phyloP scores from a whole-genome alignment of 495 filamentous ascomycete genomes.

The Tetracladium setigerum region DNA sequence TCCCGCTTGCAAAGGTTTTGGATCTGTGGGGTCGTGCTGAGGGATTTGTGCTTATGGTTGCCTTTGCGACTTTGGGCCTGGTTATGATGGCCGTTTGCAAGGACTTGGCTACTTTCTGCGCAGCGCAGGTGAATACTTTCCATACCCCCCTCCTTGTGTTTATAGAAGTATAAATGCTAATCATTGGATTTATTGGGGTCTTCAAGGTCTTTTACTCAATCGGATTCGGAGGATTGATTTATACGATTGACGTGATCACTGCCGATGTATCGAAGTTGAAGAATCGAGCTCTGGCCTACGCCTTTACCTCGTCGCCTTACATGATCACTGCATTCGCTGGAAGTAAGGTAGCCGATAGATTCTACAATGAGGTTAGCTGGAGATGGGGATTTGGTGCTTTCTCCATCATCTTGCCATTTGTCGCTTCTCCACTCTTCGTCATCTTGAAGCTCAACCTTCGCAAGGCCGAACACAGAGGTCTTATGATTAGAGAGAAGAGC shows the following conservation, averaged over 20 bases:
- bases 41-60: constrained; percentile 32
- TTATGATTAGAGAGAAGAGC: constrained; percentile 36
- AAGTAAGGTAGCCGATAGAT: constrained; percentile 26
- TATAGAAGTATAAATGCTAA: background rate
- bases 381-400: constrained; percentile 50
- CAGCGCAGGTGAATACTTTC: constrained; percentile 35
- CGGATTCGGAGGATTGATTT: constrained; percentile 43
- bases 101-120: constrained; percentile 40
- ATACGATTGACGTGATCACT: constrained; percentile 49
- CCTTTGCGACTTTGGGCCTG: constrained; percentile 35
- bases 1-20: constrained; percentile 47
- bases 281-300: constrained; percentile 49
- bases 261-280: constrained; percentile 50
- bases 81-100: constrained; percentile 44
- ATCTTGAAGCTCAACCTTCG: constrained; percentile 46
- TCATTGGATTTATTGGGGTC: background rate
- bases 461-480: constrained; percentile 46
- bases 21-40: constrained; percentile 42
- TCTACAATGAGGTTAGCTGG: constrained; percentile 37
- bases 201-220: constrained; percentile 46
- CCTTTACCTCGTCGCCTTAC: constrained; percentile 48
- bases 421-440: constrained; percentile 27
- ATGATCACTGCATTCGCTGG: constrained; percentile 48
- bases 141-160: constrained; percentile 36
- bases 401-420: constrained; percentile 29